phyloP scores from a whole-genome alignment of 352 stramenopile species.

The Phytophthora pseudosyringae region DNA sequence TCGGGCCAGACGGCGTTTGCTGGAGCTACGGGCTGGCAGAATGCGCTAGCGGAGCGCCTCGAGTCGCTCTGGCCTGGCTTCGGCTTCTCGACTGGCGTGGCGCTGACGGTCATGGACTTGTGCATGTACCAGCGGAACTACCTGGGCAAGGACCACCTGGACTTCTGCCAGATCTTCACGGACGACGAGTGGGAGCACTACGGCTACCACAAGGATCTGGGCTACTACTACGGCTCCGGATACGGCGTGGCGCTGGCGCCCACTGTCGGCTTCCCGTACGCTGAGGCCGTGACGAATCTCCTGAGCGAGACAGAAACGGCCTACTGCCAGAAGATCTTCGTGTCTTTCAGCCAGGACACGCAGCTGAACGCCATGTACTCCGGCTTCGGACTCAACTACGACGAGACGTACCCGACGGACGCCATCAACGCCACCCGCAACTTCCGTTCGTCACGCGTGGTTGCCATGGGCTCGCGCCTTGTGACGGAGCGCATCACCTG shows the following conservation, averaged over 20 bases:
- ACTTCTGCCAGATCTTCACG: slow-evolving; percentile 60
- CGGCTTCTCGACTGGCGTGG: slow-evolving; percentile 41
- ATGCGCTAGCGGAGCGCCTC: slow-evolving; percentile 36
- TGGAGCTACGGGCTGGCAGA: slow-evolving; percentile 33
- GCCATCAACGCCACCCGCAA: slow-evolving; percentile 43
- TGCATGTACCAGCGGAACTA: slow-evolving; percentile 68
- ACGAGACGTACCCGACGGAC: slow-evolving; percentile 46
- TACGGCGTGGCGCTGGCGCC: slow-evolving; percentile 51
- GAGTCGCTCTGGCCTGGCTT: slow-evolving; percentile 50
- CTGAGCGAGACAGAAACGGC: slow-evolving; percentile 48
- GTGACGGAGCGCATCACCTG: slow-evolving; percentile 60
- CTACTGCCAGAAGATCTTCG: slow-evolving; percentile 63
- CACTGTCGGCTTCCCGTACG: slow-evolving; percentile 52
- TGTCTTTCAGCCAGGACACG: slow-evolving; percentile 61
- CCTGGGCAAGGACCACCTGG: slow-evolving; percentile 41
- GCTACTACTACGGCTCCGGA: slow-evolving; percentile 63
- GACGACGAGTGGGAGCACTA: slow-evolving; percentile 65
- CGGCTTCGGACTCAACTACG: slow-evolving; percentile 51
- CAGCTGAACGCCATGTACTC: slow-evolving; percentile 59
- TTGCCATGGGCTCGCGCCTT: slow-evolving; percentile 53
- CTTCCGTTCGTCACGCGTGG: slow-evolving; percentile 50
- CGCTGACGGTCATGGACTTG: slow-evolving; percentile 57
- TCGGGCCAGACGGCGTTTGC: slow-evolving; percentile 41
- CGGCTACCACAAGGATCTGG: slow-evolving; percentile 59
- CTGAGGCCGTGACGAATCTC: slow-evolving; percentile 48